Conservation (phyloP, 177 flowering plant species). For the Telopea speciosissima region DNA sequence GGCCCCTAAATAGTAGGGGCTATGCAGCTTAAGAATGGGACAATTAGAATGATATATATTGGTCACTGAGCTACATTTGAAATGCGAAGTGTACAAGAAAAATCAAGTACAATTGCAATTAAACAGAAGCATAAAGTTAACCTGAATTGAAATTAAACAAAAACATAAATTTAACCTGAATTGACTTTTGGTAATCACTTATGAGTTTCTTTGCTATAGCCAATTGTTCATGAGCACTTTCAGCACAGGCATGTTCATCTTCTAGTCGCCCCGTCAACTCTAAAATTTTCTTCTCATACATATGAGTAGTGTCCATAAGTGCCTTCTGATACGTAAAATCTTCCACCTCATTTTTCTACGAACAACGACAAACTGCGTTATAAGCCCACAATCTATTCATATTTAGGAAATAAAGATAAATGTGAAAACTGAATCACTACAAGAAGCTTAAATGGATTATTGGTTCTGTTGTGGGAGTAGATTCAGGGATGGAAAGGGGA, state of each 20-base stretch:
- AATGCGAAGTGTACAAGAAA: neutral
- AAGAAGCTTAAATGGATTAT: neutral
- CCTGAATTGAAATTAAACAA: constrained; percentile 21
- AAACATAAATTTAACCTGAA: constrained; percentile 16
- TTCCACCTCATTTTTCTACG: constrained; percentile 57
- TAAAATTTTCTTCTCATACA: constrained; percentile 76
- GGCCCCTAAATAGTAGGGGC: neutral
- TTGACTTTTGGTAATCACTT: constrained; percentile 34
- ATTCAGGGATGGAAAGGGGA: neutral
- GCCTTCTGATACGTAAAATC: constrained; percentile 52
- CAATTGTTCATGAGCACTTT: constrained; percentile 43
- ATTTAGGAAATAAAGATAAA: neutral
- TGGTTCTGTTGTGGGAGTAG: neutral
- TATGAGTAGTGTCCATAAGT: constrained; percentile 74
- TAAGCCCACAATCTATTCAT: neutral
- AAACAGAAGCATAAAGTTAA: neutral
- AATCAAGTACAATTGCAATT: neutral
- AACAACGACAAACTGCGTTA: constrained; percentile 25
- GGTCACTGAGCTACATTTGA: neutral
- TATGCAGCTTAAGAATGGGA: neutral
- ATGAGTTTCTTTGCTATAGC: constrained; percentile 30
- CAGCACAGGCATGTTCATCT: constrained; percentile 35
- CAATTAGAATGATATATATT: neutral
- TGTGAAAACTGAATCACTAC: neutral
- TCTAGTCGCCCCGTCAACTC: constrained; percentile 51